A percentile compares a stretch with the other conserved stretches of the same genome.
Conservation (phyloP, 352 stramenopile species). For the Globisporangium sylvaticum region DNA sequence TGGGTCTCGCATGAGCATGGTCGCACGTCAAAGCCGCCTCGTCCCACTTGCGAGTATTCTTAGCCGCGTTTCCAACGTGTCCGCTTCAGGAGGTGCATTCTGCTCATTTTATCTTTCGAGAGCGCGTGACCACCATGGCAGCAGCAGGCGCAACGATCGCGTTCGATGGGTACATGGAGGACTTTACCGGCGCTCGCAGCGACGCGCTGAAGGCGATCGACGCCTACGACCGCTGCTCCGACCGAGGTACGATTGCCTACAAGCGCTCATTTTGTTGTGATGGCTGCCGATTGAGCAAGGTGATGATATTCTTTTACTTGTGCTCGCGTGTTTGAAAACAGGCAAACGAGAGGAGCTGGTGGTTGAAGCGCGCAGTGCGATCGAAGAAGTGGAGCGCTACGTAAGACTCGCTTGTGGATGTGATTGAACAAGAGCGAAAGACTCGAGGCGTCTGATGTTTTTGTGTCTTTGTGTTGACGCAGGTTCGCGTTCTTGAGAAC, state of each 20-base stretch:
- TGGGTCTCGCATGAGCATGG: background rate
- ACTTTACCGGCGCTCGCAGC: constrained; percentile 41
- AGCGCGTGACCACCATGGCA: constrained; percentile 1
- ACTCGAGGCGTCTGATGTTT: background rate
- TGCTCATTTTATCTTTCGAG: background rate
- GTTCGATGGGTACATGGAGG: constrained; percentile 60
- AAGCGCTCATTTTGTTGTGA: background rate
- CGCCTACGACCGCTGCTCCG: constrained; percentile 28
- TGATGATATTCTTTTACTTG: background rate
- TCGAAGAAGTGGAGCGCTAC: constrained; percentile 78
- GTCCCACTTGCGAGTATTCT: constrained; percentile 9
- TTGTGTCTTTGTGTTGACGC: background rate
- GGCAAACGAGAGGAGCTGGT: constrained; percentile 45
- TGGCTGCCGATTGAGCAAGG: background rate
- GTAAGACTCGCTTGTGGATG: constrained; percentile 16
- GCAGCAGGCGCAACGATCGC: background rate
- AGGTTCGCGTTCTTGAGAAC: constrained; percentile 68
- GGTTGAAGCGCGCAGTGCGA: constrained; percentile 35
- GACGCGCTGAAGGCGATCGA: constrained; percentile 52
- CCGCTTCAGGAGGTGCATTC: background rate
- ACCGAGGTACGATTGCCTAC: constrained; percentile 19
- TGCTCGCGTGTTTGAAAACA: constrained; percentile 8
- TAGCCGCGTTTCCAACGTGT: background rate
- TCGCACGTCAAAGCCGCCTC: background rate
- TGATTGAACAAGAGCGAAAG: background rate